phyloP scores from a whole-genome alignment of 1,139 yeast species.

The Hemisphaericaspora xylofermentans region DNA sequence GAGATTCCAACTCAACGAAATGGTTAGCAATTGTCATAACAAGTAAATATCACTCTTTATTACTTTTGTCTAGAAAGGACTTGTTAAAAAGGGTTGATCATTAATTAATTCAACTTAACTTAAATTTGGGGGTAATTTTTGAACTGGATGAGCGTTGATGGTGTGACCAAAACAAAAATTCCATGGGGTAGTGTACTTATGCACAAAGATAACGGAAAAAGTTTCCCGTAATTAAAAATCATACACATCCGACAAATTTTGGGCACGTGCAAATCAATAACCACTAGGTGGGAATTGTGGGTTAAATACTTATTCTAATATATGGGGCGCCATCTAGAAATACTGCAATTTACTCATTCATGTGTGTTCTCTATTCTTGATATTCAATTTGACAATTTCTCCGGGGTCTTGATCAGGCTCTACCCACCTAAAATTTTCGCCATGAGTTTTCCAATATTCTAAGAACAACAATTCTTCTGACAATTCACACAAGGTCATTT shows the following conservation, averaged over 20 bases:
- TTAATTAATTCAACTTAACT: no score
- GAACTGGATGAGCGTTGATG: neutral
- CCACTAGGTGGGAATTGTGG: no score
- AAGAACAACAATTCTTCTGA: slow-evolving; percentile 37
- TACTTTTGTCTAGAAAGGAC: no score
- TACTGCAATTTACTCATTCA: neutral
- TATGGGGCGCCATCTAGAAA: no score
- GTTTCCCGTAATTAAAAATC: no score
- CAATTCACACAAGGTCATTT: slow-evolving; percentile 33
- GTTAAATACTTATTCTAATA: no score
- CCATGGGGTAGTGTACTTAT: neutral
- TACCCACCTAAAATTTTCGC: slow-evolving; percentile 43
- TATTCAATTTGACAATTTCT: slow-evolving; percentile 22
- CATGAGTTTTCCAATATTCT: slow-evolving; percentile 38
- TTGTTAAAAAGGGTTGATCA: no score
- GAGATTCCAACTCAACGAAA: slow-evolving; percentile 19
- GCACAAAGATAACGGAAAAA: neutral
- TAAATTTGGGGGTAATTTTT: neutral
- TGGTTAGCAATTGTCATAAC: slow-evolving; percentile 9
- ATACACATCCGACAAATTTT: no score
- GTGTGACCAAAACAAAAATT: neutral
- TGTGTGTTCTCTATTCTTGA: slow-evolving; percentile 2
- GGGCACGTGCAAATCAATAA: no score
- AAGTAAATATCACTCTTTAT: neutral
- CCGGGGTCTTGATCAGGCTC: slow-evolving; percentile 53